Evolutionary conservation across 1,284 basidiomycete species (phyloP), one percentile per base, ranked within the genome.

Genomic region (Athelia sp.): DNA sequence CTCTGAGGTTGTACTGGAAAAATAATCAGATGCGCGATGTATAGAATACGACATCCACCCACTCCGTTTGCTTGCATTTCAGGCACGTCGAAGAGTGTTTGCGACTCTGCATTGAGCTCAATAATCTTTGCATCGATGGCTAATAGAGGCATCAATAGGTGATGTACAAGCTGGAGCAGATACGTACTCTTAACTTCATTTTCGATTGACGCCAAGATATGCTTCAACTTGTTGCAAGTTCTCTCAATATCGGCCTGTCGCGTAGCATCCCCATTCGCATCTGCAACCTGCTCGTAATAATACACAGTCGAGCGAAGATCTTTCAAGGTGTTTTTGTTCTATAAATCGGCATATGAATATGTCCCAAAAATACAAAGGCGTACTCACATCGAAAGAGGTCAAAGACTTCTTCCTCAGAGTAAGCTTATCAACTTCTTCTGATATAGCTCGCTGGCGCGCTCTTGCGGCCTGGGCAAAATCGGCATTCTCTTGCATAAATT

Each of bases 1-100:
- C 81, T 4, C 85, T 82, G 21, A 91, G 75, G 54, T 90, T 85
- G 58, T 90, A 90, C 87, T 90, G 48, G 43, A 46, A 21, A 38
- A 22, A 52, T 34, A 18, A 29, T 29, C 45, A 29, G 40, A 43
- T 18, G 2, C 15, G n/a, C 9, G 31, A 17, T 6, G 19, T 42
- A 45, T 29, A 26, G 15, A 35, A 49, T 8, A 26, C 13, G 44
- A 19, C 13, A 13, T 29, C 6, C 26, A 68, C 79, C 35, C 52
- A 81, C 87, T 54, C 73, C 74, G 56, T 77, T 71, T 46, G 75
- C 67, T 56, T 82, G 78, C 34, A 90, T 61, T 53, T 85, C 84
- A 0, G 80, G 77, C 45, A 74, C 75, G 35, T 87, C 75, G 43
- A 81, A 82, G 8, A 84, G 50, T 9, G 55, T 65, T 18, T 69